Conservation (phyloP, 2,329 filamentous ascomycete species). For the Akanthomyces dipterigenus region DNA sequence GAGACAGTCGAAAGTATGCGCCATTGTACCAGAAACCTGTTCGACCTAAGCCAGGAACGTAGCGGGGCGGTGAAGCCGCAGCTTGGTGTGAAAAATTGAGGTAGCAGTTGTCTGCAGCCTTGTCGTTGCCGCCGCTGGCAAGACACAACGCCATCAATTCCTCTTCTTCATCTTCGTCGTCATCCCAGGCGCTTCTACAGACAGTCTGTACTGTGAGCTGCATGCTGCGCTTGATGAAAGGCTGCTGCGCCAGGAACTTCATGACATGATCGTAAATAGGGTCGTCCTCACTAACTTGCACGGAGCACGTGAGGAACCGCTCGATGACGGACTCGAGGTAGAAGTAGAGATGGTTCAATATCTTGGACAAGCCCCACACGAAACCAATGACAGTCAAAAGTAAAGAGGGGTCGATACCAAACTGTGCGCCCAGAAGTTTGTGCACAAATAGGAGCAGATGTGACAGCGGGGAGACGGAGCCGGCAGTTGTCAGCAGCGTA, state of each 20-base stretch:
- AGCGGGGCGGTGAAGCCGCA: conserved; percentile 42
- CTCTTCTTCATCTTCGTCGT: conserved; percentile 39
- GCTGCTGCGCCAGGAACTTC: conserved; percentile 49
- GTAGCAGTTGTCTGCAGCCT: conserved; percentile 30
- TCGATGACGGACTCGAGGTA: conserved; percentile 31
- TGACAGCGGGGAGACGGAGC: conserved; percentile 36
- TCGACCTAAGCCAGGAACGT: conserved; percentile 45
- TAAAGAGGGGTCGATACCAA: conserved; percentile 43
- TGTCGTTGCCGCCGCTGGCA: conserved; percentile 32
- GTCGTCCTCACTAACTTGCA: conserved; percentile 49
- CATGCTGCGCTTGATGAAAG: conserved; percentile 43
- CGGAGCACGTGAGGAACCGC: conserved; percentile 42
- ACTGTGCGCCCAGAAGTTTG: conserved; percentile 34
- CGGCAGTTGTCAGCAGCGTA: conserved; percentile 37
- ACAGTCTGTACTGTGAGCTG: conserved; percentile 51
- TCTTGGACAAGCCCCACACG: conserved; percentile 38
- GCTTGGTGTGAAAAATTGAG: conserved; percentile 56
- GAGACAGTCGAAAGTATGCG: conserved; percentile 41
- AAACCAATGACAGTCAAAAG: conserved; percentile 40
- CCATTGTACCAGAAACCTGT: conserved; percentile 50
- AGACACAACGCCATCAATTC: conserved; percentile 28
- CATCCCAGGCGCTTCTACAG: conserved; percentile 50
- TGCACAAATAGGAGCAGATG: conserved; percentile 38
- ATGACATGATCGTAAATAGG: conserved; percentile 53
- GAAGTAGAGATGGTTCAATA: conserved; percentile 28